These are phyloP conservation scores for Ceratocystis diversiconidia DNA, from an alignment of 2,329 filamentous ascomycete genomes.

Conservation along the genomic window DNA sequence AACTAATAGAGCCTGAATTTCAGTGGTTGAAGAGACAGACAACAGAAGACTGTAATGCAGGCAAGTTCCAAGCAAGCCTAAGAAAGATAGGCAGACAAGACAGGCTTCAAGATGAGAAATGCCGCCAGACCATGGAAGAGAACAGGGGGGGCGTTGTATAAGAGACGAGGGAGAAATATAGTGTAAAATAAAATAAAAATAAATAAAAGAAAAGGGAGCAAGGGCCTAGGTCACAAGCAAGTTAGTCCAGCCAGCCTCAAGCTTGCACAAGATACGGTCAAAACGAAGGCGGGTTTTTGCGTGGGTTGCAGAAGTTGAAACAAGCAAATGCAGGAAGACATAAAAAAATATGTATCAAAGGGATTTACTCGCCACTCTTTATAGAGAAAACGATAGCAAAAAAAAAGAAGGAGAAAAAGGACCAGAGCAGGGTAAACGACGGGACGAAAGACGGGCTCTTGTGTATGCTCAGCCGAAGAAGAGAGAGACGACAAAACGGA, in stretches of 20 bases:
- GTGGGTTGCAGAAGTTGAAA: slow-evolving; percentile 1
- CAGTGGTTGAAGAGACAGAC: not conserved
- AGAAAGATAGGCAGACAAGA: not conserved
- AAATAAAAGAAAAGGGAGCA: not conserved
- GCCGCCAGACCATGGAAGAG: not conserved
- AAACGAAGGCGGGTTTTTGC: slow-evolving; percentile 7
- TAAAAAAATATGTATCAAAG: not conserved
- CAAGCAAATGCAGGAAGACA: slow-evolving; percentile 1
- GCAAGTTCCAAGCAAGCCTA: not conserved
- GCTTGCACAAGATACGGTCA: not conserved
- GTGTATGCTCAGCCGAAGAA: not conserved
- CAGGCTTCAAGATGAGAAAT: not conserved
- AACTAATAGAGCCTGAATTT: not conserved
- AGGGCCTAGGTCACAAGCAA: not conserved
- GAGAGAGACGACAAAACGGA: not conserved
- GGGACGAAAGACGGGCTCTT: not conserved
- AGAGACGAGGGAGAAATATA: not conserved
- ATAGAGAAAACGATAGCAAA: not conserved
- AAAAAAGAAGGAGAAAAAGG: not conserved
- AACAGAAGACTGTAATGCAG: not conserved
- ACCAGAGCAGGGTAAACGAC: not conserved
- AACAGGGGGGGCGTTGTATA: not conserved
- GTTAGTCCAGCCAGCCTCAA: not conserved
- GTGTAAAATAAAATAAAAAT: not conserved
- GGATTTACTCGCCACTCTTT: not conserved